Base-by-base conservation (phyloP, 306 rosid species). In the Vicia villosa region DNA sequence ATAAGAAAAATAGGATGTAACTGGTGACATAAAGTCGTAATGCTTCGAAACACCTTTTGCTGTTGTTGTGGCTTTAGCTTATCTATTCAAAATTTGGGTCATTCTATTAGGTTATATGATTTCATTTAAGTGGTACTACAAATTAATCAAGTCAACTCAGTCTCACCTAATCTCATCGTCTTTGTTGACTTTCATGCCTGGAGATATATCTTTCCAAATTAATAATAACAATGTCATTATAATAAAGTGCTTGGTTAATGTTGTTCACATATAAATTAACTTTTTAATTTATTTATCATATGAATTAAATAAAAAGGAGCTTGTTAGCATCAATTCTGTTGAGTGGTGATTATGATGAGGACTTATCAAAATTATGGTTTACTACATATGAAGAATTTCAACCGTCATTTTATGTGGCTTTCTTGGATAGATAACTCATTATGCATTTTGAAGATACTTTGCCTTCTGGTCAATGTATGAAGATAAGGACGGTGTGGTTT, bases 121-220 rank as follows among this genome's bases (percentile, higher is more conserved):
- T 57, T 50, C 70, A 73, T 73, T 54, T 38, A 50, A 17, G 38
- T 17, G 56, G 28, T 76, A 41, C n/a, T 61, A 46, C 52, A 26
- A 72, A 15, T n/a, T 71, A 49, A 14, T 17, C 1, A 34, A 13
- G 50, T 71, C 65, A 63, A 70, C 49, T 58, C 36, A 30, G 36
- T 30, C 7, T 30, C 78, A 71, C 75, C 81, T 66, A 75, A 75
- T 51, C 12, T 36, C 1, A 26, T 60, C 63, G 68, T 49, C 66
- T 70, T 80, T 75, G 1, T 75, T 65, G 74, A 80, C 80, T 75
- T 58, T 32, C 20, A 58, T 50, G 24, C 22, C 37, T 19, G 13
- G 11, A 15, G 7, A 46, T 50, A 19, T 15, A 4, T 54, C 55
- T 67, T 20, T 17, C 22, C n/a, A 26, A 50, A 13, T 24, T 24